A percentile compares a stretch with the other conserved stretches of the same genome.
phyloP scores from a whole-genome alignment of 1,139 yeast species.

The Candida neerlandica region DNA sequence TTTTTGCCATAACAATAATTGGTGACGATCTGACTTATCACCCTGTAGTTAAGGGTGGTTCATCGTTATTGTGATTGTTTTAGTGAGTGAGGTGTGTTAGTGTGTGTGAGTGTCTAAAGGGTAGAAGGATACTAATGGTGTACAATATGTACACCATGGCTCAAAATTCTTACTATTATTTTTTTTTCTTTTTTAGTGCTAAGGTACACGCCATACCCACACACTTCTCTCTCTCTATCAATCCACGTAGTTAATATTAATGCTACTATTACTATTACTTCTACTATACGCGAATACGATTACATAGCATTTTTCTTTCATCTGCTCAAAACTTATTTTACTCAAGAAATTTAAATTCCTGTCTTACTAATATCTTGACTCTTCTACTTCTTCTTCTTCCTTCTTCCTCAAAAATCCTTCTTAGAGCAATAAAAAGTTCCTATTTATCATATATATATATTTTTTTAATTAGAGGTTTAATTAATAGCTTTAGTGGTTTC shows the following conservation, averaged over 20 bases:
- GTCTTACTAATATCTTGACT: background rate
- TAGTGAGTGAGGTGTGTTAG: background rate
- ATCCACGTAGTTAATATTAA: background rate
- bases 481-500: too few species aligned
- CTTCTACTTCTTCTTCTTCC: background rate
- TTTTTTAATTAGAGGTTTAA: too few species aligned
- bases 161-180: background rate
- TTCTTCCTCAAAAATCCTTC: background rate
- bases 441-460: background rate
- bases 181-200: background rate
- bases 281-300: constrained; percentile 1
- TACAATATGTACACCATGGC: background rate
- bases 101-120: background rate
- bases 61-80: too few species aligned
- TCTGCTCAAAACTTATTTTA: background rate
- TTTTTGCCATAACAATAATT: too few species aligned
- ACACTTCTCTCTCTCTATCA: background rate
- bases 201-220: background rate
- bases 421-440: background rate
- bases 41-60: too few species aligned
- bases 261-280: background rate
- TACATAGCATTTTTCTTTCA: constrained; percentile 1
- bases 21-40: too few species aligned
- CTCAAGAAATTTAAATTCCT: background rate
- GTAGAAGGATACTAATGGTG: background rate